Evolutionary conservation across 306 rosid species (phyloP), one percentile per base, ranked within the genome.

Genomic region (Inga oerstediana): DNA sequence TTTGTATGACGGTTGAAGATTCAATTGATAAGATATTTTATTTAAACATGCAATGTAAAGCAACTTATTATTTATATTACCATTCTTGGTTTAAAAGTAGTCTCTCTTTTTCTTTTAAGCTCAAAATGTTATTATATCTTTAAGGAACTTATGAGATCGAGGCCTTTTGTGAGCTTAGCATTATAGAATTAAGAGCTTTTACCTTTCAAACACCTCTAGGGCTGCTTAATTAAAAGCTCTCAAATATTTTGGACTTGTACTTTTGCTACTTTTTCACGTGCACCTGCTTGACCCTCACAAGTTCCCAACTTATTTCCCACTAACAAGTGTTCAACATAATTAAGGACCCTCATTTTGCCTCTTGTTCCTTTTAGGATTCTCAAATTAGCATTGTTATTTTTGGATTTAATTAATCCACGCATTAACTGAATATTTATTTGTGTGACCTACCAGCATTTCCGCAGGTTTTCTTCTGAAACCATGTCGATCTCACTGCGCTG

Each of bases 191-290:
- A 79, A 39, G 46, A 81, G 19, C 86, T 65, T 86, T 83, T 80
- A 9, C 89, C 74, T 72, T 83, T 80, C 30, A 80, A 43, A 35
- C 80, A 80, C 70, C 82, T 70, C 80, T 83, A 86, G 72, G 80
- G 89, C 43, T 76, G 73, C 79, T 52, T 39, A 39, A 39, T 39
- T 62, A 2, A 46, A 62, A 86, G 52, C 70, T 45, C 82, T 16
- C 37, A 54, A 39, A 44, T 52, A 54, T 35, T 76, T 80, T 83
- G 82, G 41, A 65, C 79, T 27, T 45, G 74, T 56, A 66, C 81
- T 77, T 74, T 84, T 76, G 67, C 56, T 80, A 62, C 84, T 79
- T 15, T 79, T 82, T 59, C 86, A 83, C 89, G 66, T 79, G 89
- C 82, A n/a, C 34, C 10, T 59, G 32, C 66, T 59, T 59, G 15